Conservation (phyloP, 805 yeast genomes). For the Lipomyces oligophaga region DNA sequence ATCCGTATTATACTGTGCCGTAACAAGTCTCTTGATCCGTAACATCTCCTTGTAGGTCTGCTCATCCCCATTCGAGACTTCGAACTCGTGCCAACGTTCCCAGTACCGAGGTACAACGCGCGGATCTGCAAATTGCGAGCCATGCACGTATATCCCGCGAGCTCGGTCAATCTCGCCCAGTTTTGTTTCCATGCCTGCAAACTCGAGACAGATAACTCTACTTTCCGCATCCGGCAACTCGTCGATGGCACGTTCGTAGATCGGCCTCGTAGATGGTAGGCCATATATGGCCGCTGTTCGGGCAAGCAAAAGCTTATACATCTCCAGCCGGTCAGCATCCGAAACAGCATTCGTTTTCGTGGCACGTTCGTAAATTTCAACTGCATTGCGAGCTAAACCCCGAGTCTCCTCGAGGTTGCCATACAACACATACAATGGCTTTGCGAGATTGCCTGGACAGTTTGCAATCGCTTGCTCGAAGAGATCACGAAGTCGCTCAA, state of each 20-base stretch:
- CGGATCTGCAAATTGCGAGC: conserved; percentile 44
- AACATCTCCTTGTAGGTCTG: conserved; percentile 71
- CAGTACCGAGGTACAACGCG: conserved; percentile 44
- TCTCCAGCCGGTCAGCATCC: conserved; percentile 36
- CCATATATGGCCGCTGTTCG: conserved; percentile 45
- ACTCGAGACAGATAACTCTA: conserved; percentile 47
- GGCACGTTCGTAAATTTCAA: conserved; percentile 47
- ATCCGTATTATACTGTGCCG: conserved; percentile 33
- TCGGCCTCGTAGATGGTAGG: conserved; percentile 43
- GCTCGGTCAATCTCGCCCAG: conserved; percentile 56
- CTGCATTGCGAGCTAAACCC: conserved; percentile 51
- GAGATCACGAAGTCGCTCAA: conserved; percentile 62
- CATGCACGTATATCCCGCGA: conserved; percentile 57
- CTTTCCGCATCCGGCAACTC: conserved; percentile 45
- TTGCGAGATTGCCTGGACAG: conserved; percentile 49
- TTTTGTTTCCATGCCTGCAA: conserved; percentile 54
- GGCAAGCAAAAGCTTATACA: conserved; percentile 46
- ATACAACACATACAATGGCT: conserved; percentile 52
- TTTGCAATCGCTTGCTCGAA: conserved; percentile 63
- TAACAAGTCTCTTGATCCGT: conserved; percentile 50
- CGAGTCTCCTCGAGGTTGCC: conserved; percentile 56
- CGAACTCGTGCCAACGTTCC: conserved; percentile 72
- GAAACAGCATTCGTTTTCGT: conserved; percentile 38
- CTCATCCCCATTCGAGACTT: conserved; percentile 66
- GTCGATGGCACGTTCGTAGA: conserved; percentile 53